These are phyloP conservation scores for Metschnikowia lochheadii DNA, from an alignment of 805 yeast species.

Conservation along the genomic window DNA sequence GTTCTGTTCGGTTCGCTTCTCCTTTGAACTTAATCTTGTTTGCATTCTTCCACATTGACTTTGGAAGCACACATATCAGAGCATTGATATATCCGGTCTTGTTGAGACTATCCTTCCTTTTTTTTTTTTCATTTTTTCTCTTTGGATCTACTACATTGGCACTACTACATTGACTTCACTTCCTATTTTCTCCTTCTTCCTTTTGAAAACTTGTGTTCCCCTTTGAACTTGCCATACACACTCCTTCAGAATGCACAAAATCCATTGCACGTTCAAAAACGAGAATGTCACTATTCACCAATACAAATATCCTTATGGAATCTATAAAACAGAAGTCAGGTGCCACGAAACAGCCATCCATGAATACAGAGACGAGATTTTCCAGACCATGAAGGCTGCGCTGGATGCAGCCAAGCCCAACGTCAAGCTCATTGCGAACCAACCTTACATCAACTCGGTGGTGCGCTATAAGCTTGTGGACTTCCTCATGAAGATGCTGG, in stretches of 20 bases:
- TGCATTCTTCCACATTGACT: not conserved
- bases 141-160: too few relatives aligned
- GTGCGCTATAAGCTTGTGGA: slow-evolving; percentile 75
- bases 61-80: too few relatives aligned
- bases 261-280: slow-evolving; percentile 10
- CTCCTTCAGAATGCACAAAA: not conserved
- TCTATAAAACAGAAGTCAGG: slow-evolving; percentile 47
- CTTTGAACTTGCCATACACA: too few relatives aligned
- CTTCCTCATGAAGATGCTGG: slow-evolving; percentile 68
- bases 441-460: slow-evolving; percentile 77
- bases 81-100: too few relatives aligned
- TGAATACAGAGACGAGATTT: slow-evolving; percentile 54
- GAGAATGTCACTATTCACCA: slow-evolving; percentile 24
- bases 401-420: slow-evolving; percentile 43
- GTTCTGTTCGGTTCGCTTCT: too few relatives aligned
- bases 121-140: too few relatives aligned
- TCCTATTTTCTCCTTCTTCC: too few relatives aligned
- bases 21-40: too few relatives aligned
- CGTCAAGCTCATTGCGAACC: slow-evolving; percentile 63
- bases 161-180: too few relatives aligned
- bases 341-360: slow-evolving; percentile 42
- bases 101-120: too few relatives aligned
- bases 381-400: slow-evolving; percentile 32
- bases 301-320: slow-evolving; percentile 46
- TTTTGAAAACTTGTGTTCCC: too few relatives aligned